Evolutionary conservation across 768 basidiomycete species (phyloP).

Genomic region (Kwoniella pini): DNA sequence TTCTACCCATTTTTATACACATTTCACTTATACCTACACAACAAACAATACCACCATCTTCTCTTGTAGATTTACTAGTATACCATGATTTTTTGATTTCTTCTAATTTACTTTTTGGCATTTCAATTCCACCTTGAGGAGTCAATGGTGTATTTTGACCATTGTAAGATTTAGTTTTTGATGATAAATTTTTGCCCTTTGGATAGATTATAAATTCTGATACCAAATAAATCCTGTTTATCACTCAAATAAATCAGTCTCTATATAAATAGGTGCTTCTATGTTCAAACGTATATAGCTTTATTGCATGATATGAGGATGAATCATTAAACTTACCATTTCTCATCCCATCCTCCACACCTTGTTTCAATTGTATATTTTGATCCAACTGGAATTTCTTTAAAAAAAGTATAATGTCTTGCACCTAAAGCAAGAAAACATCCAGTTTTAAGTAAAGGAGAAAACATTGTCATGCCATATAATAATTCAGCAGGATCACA

Average conservation of each 20-base stretch:
- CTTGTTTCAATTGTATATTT: conserved; percentile 50
- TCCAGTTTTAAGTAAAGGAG: conserved; percentile 35
- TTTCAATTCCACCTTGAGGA: neutral
- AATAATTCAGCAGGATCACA: conserved; percentile 36
- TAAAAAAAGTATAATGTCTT: conserved; percentile 48
- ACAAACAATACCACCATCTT: conserved; percentile 6
- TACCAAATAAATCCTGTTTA: conserved; percentile 50
- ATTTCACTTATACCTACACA: conserved; percentile 5
- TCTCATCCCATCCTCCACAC: conserved; percentile 53
- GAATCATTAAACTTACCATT: conserved; percentile 54
- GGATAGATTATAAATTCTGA: conserved; percentile 54
- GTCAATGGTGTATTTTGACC: neutral
- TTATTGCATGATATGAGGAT: no score
- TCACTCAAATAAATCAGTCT: no score
- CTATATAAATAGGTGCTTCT: no score
- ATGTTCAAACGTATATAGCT: no score
- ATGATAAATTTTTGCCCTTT: conserved; percentile 21
- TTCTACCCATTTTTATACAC: conserved; percentile 9
- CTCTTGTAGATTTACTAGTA: neutral
- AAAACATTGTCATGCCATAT: conserved; percentile 34
- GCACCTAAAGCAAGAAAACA: conserved; percentile 41
- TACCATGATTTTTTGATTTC: conserved; percentile 9
- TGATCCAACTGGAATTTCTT: conserved; percentile 52
- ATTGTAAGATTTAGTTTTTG: neutral
- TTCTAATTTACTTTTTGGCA: conserved; percentile 1